Conservation (phyloP, 495 filamentous ascomycete species). For the Penicillium dipodomyicola region DNA sequence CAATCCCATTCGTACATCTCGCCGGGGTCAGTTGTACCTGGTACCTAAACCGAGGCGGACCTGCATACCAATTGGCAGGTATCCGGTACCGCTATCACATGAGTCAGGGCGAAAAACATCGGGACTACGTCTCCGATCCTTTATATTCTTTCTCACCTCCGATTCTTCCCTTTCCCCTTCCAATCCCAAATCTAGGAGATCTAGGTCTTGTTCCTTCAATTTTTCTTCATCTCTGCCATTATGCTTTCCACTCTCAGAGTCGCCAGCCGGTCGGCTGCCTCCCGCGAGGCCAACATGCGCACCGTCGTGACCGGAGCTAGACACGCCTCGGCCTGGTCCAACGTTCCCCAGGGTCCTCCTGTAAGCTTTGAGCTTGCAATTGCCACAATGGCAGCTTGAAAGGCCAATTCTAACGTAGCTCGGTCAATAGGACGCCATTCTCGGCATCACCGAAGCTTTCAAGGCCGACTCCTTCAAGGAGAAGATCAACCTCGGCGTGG, state of each 20-base stretch:
- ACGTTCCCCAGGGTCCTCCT: constrained; percentile 88
- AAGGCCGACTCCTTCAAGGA: constrained; percentile 87
- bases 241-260: constrained; percentile 60
- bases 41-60: constrained; percentile 11
- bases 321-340: constrained; percentile 80
- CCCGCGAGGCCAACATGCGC: constrained; percentile 47
- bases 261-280: constrained; percentile 53
- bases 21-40: constrained; percentile 19
- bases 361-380: constrained; percentile 53
- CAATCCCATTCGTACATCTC: constrained; percentile 25
- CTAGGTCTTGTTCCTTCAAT: constrained; percentile 16
- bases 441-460: constrained; percentile 98
- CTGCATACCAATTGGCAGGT: constrained; percentile 19
- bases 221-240: constrained; percentile 13
- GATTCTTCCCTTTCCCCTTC: constrained; percentile 23
- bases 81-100: constrained; percentile 36
- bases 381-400: neutral
- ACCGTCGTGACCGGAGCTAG: constrained; percentile 55
- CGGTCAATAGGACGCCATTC: constrained; percentile 64
- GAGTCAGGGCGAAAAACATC: constrained; percentile 39
- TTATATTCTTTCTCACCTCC: constrained; percentile 24
- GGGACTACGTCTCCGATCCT: constrained; percentile 34
- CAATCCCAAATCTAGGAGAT: constrained; percentile 19
- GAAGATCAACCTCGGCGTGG: constrained; percentile 95
- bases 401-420: constrained; percentile 31